Conservation (phyloP, 768 basidiomycete species). For the Tulasnella sp. region DNA sequence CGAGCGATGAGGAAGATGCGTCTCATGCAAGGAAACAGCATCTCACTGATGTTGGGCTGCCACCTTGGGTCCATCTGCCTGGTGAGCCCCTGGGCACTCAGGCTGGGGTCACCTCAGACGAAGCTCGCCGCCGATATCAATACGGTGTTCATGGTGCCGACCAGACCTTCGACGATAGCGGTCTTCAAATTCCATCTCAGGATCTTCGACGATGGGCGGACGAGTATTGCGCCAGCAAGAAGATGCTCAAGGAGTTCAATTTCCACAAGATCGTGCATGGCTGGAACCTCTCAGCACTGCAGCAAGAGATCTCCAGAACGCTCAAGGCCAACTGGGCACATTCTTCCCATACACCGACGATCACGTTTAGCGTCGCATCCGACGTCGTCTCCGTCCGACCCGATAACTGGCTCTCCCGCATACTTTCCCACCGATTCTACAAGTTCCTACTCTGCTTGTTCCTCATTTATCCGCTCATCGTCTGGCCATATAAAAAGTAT, state of each 20-base stretch:
- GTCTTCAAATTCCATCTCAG: constrained; percentile 35
- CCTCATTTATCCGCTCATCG: constrained; percentile 56
- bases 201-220: constrained; percentile 71
- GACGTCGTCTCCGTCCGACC: constrained; percentile 54
- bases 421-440: constrained; percentile 60
- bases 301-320: constrained; percentile 30
- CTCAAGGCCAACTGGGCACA: constrained; percentile 33
- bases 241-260: constrained; percentile 65
- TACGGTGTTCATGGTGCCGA: neutral
- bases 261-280: constrained; percentile 60
- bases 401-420: constrained; percentile 50
- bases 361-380: constrained; percentile 40
- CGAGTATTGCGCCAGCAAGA: constrained; percentile 61
- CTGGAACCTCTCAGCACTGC: constrained; percentile 40
- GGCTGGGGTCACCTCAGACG: constrained; percentile 4
- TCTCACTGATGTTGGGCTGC: constrained; percentile 28
- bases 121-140: neutral
- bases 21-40: neutral
- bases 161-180: neutral
- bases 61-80: constrained; percentile 34
- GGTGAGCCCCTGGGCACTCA: neutral
- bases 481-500: constrained; percentile 68
- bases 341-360: constrained; percentile 19
- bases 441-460: constrained; percentile 56
- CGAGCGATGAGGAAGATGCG: constrained; percentile 25